Base-by-base conservation (phyloP, 2,329 filamentous ascomycete species). In the Exophiala xenobiotica region DNA sequence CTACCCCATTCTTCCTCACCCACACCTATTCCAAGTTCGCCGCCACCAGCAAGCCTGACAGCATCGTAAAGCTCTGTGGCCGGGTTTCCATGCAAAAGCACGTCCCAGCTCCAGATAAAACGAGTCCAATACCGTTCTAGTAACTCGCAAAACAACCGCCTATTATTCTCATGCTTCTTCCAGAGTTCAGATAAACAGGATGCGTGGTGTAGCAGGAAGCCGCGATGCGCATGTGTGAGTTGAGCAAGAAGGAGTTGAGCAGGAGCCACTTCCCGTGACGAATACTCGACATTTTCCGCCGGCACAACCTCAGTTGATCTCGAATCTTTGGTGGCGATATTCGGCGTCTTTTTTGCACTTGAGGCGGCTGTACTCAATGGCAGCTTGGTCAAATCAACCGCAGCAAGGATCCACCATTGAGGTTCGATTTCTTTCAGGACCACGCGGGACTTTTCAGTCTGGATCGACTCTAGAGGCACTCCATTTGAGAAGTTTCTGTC, bases 401-500 rank as follows among this genome's bases (percentile, higher is more conserved):
- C 89, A 85, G 90, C 91, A 54, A 97, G 74, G 56, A 97, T 85
- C 95, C 95, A 99, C 93, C 93, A 99, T 23, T 88, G 88, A 12
- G 81, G 75, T 68, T 99, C 92, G 58, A 99, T 72, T 73, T 99
- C 90, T 63, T 90, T 83, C 38, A 96, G 74, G 26, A 97, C 78
- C 26, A 96, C 85, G 24, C 91, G 82, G 43, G 86, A 84, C 74
- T 88, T 93, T 63, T 96, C 88, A 1, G 93, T 97, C 65, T 99
- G 93, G 53, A 99, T 85, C 7, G 84, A 83, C 63, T 96, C 89
- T 31, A 96, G 81, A 1, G 88, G 69, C 60, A 85, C 78, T 53
- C 85, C 88, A 55, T 82, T 79, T 2, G 91, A 87, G 70, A 99
- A 99, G 63, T 85, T 91, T 66, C 85, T 86, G 63, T 14, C 20